Evolutionary conservation across 2,329 filamentous ascomycete species (phyloP).

Genomic region (Aureobasidium sp.): DNA sequence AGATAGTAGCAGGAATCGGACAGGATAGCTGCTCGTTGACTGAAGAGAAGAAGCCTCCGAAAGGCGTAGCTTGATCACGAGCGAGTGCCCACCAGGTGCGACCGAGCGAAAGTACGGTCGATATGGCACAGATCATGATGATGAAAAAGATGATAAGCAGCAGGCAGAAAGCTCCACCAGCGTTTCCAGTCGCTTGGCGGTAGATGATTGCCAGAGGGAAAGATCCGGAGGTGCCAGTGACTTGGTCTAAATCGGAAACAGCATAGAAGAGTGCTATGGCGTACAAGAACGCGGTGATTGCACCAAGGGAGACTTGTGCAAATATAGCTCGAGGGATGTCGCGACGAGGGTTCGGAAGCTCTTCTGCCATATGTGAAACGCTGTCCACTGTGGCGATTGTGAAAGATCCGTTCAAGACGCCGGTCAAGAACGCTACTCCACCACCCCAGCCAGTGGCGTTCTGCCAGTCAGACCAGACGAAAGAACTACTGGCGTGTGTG

Average conservation of each 20-base stretch:
- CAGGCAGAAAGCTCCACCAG: conserved; percentile 50
- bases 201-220: conserved; percentile 46
- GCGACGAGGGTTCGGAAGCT: conserved; percentile 28
- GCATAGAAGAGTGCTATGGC: conserved; percentile 47
- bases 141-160: conserved; percentile 52
- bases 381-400: conserved; percentile 32
- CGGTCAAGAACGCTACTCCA: conserved; percentile 32
- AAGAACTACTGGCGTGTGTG: conserved; percentile 43
- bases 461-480: conserved; percentile 49
- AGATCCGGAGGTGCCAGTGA: conserved; percentile 33
- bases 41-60: conserved; percentile 45
- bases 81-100: conserved; percentile 48
- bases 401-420: conserved; percentile 34
- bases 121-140: conserved; percentile 43
- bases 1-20: conserved; percentile 53
- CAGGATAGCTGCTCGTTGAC: conserved; percentile 52
- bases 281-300: conserved; percentile 40
- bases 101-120: conserved; percentile 46
- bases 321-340: conserved; percentile 47
- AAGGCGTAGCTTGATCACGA: conserved; percentile 55
- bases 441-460: conserved; percentile 46
- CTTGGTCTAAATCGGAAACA: conserved; percentile 39
- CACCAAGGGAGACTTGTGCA: conserved; percentile 44
- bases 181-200: conserved; percentile 41
- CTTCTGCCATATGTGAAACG: conserved; percentile 32